These are phyloP conservation scores for Aureobasidium namibiae DNA, from an alignment of 2,329 filamentous ascomycete genomes.

Conservation along the genomic window DNA sequence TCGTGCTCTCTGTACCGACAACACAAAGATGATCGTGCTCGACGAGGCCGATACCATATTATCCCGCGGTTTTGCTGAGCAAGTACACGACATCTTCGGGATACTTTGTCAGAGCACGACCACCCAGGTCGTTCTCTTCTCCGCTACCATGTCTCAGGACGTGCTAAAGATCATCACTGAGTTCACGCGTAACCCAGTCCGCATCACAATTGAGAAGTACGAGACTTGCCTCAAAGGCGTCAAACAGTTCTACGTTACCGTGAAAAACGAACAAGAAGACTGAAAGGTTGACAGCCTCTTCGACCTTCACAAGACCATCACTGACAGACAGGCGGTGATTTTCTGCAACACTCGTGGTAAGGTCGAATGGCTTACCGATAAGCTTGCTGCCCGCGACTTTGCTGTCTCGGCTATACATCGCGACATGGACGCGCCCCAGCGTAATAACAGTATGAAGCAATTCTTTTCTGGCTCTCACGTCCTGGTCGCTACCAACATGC, in stretches of 20 bases:
- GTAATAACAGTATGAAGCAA: slow-evolving; percentile 99
- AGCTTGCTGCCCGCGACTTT: slow-evolving; percentile 97
- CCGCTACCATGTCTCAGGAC: slow-evolving; percentile 97
- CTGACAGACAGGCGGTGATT: slow-evolving; percentile 98
- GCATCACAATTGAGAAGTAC: slow-evolving; percentile 99
- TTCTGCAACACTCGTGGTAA: slow-evolving; percentile 99
- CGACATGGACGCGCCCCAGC: slow-evolving; percentile 96
- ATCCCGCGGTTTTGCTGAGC: slow-evolving; percentile 98
- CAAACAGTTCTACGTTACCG: slow-evolving; percentile 99
- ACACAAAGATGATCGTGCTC: slow-evolving; percentile 99
- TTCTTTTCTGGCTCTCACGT: slow-evolving; percentile 99
- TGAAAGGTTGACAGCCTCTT: slow-evolving; percentile 99
- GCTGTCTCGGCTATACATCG: slow-evolving; percentile 99
- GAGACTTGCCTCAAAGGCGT: slow-evolving; percentile 99
- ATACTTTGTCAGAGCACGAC: slow-evolving; percentile 73
- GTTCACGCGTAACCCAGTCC: slow-evolving; percentile 99
- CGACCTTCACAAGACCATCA: slow-evolving; percentile 98
- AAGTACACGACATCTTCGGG: slow-evolving; percentile 99
- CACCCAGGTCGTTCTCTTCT: slow-evolving; percentile 96
- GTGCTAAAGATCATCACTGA: slow-evolving; percentile 99
- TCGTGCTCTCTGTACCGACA: slow-evolving; percentile 89
- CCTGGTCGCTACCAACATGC: slow-evolving; percentile 91
- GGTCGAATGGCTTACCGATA: slow-evolving; percentile 99
- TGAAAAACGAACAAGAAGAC: slow-evolving; percentile 83
- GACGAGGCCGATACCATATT: slow-evolving; percentile 99